Evolutionary conservation across 2,329 filamentous ascomycete genomes (phyloP).

Genomic region (Hansfordia pulvinata): DNA sequence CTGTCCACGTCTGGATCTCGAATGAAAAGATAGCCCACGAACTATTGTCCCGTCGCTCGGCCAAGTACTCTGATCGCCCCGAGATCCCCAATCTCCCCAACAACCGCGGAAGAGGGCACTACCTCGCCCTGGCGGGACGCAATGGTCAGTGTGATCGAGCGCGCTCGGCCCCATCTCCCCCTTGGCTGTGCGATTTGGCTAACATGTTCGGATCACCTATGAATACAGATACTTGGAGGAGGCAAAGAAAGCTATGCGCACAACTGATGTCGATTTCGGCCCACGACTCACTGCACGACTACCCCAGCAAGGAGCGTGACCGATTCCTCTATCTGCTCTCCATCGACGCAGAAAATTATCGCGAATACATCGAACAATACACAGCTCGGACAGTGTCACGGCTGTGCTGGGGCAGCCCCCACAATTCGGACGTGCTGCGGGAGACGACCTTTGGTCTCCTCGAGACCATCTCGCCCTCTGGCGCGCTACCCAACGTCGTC

Average conservation of each 20-base stretch:
- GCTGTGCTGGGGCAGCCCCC: constrained; percentile 29
- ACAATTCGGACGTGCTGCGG: constrained; percentile 23
- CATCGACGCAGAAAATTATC: constrained; percentile 24
- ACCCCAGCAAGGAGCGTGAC: constrained; percentile 28
- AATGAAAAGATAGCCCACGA: constrained; percentile 29
- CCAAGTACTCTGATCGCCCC: constrained; percentile 32
- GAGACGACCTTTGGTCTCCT: constrained; percentile 31
- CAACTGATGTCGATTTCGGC: constrained; percentile 25
- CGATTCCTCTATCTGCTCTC: constrained; percentile 28
- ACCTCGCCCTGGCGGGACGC: constrained; percentile 27
- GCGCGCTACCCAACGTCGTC: constrained; percentile 26
- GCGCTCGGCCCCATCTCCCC: not conserved
- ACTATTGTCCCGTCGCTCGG: constrained; percentile 24
- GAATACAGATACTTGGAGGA: constrained; percentile 28
- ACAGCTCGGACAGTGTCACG: constrained; percentile 30
- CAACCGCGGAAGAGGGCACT: constrained; percentile 31
- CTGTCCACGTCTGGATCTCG: constrained; percentile 32
- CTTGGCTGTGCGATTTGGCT: constrained; percentile 1
- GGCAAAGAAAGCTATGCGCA: constrained; percentile 30
- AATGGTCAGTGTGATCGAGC: constrained; percentile 17
- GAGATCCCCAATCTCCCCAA: constrained; percentile 31
- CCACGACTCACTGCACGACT: constrained; percentile 23
- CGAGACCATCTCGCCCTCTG: constrained; percentile 28
- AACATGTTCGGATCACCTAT: constrained; percentile 3
- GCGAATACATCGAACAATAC: constrained; percentile 32